Conservation (phyloP, 345 rosid species). For the Noccaea caerulescens region DNA sequence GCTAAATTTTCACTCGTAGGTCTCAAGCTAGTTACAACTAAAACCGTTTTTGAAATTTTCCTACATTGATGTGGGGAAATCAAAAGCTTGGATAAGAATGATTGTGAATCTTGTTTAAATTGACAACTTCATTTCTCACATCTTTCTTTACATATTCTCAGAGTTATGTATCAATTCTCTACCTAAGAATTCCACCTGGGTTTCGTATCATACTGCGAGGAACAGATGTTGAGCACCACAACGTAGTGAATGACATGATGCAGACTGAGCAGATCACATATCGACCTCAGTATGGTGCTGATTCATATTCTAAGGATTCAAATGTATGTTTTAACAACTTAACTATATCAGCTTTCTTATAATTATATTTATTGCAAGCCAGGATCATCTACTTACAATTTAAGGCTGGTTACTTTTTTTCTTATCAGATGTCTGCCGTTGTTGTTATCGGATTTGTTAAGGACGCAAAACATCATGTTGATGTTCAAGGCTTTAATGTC, state of each 20-base stretch:
- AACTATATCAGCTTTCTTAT: conserved; percentile 1
- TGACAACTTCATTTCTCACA: conserved; percentile 7
- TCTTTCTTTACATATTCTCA: conserved; percentile 39
- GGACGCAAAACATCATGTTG: conserved; percentile 86
- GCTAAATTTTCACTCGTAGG: background rate
- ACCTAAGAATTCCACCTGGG: conserved; percentile 80
- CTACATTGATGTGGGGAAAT: conserved; percentile 1
- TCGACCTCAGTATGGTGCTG: conserved; percentile 69
- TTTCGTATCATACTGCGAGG: conserved; percentile 94
- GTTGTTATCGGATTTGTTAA: conserved; percentile 93
- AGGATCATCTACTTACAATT: conserved; percentile 17
- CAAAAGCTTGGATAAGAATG: background rate
- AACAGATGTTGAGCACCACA: conserved; percentile 90
- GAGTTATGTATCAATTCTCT: conserved; percentile 95
- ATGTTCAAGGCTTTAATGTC: conserved; percentile 93
- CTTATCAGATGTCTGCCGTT: conserved; percentile 66
- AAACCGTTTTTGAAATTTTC: background rate
- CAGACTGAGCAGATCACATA: conserved; percentile 73
- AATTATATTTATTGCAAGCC: background rate
- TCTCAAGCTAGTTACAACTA: conserved; percentile 18
- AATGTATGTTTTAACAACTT: conserved; percentile 50
- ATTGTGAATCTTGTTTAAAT: conserved; percentile 5
- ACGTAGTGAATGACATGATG: conserved; percentile 98
- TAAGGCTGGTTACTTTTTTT: conserved; percentile 38
- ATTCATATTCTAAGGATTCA: conserved; percentile 49